Conservation (phyloP, 2,329 filamentous ascomycete species). For the Penicillium thymicola region DNA sequence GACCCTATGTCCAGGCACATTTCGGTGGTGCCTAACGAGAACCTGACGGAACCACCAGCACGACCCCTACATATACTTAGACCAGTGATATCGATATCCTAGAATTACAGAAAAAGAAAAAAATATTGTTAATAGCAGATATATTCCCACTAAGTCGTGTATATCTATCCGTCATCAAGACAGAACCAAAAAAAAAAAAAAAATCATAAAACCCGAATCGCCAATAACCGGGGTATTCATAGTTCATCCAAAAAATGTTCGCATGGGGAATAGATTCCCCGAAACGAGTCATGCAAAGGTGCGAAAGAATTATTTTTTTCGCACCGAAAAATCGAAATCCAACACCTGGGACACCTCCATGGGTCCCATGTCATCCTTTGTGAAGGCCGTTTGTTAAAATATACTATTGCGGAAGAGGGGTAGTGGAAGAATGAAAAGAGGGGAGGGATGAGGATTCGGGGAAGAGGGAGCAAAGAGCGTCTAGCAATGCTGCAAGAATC, state of each 20-base stretch:
- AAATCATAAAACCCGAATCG: conserved; percentile 17
- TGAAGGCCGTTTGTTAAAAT: conserved; percentile 19
- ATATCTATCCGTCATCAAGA: conserved; percentile 19
- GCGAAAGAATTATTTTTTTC: background rate
- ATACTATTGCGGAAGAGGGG: conserved; percentile 11
- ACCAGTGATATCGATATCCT: background rate
- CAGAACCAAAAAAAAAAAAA: background rate
- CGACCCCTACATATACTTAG: background rate
- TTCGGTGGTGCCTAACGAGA: background rate
- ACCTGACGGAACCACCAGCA: background rate
- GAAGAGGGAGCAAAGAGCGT: background rate
- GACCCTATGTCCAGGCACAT: background rate
- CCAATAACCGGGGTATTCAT: conserved; percentile 33
- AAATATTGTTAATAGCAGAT: background rate
- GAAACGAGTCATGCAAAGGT: conserved; percentile 16
- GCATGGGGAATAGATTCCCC: conserved; percentile 16
- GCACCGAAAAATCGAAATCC: conserved; percentile 3
- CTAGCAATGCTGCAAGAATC: background rate
- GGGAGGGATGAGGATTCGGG: background rate
- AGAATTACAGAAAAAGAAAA: background rate
- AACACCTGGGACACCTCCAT: conserved; percentile 20
- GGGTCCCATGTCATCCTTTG: conserved; percentile 8
- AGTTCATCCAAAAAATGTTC: conserved; percentile 20
- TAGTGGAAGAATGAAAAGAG: conserved; percentile 3
- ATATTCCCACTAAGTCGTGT: conserved; percentile 8